A percentile compares a stretch with the other conserved stretches of the same genome.
These are phyloP conservation scores for Mortierella claussenii DNA, from an alignment of 192 early-diverging fungal species.

Conservation along the genomic window DNA sequence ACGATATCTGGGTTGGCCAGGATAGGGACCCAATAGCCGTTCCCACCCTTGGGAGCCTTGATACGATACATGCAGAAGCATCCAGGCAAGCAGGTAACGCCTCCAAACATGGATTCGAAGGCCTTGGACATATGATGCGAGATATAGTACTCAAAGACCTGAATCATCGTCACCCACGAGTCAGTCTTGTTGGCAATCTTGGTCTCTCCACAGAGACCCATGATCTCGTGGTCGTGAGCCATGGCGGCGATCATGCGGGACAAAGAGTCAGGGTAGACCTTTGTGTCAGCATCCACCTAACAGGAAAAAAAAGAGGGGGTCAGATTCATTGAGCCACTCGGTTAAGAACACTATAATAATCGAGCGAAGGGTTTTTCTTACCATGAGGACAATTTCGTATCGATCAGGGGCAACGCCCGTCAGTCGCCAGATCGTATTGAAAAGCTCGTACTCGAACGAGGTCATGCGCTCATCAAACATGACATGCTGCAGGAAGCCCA, in stretches of 20 bases:
- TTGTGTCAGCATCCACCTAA: constrained; percentile 86
- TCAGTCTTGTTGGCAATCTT: constrained; percentile 86
- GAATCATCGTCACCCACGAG: constrained; percentile 84
- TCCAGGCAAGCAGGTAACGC: constrained; percentile 85
- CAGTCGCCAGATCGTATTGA: constrained; percentile 79
- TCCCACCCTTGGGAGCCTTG: constrained; percentile 81
- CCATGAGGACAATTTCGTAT: constrained; percentile 83
- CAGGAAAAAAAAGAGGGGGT: not conserved
- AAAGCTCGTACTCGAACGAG: constrained; percentile 82
- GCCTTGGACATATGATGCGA: constrained; percentile 85
- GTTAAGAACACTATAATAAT: constrained; percentile 1
- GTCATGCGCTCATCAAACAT: constrained; percentile 92
- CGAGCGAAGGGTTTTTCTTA: too few relatives aligned
- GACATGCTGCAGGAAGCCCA: constrained; percentile 93
- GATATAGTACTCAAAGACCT: constrained; percentile 91
- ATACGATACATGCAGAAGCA: constrained; percentile 92
- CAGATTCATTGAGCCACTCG: too few relatives aligned
- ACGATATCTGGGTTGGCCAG: constrained; percentile 87
- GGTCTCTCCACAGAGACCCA: constrained; percentile 84
- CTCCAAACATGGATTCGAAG: constrained; percentile 88
- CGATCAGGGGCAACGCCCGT: constrained; percentile 77
- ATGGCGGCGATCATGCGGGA: constrained; percentile 77
- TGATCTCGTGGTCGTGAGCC: constrained; percentile 75
- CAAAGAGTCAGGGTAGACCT: constrained; percentile 80
- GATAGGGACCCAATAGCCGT: constrained; percentile 88